phyloP scores from a whole-genome alignment of 768 basidiomycete species.

The Inosperma sp. region DNA sequence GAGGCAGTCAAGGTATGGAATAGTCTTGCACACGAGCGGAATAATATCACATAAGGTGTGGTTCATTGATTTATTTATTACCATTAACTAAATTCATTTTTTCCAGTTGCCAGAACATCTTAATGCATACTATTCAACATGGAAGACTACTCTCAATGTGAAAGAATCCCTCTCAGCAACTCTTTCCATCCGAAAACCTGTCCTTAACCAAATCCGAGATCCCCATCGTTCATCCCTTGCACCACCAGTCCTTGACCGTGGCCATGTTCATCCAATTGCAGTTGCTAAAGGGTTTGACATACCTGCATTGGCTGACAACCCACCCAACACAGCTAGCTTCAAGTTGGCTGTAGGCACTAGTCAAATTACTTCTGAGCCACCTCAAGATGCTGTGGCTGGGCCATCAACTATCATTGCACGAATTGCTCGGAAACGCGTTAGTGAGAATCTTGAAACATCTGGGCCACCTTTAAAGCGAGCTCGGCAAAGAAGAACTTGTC shows the following conservation, averaged over 20 bases:
- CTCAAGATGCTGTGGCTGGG: neutral
- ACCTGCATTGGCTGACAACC: neutral
- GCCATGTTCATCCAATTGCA: neutral
- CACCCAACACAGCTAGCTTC: neutral
- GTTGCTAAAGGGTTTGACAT: neutral
- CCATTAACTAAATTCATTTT: neutral
- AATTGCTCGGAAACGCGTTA: constrained; percentile 9
- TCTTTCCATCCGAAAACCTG: neutral
- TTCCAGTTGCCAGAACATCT: constrained; percentile 8
- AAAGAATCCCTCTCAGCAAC: constrained; percentile 4
- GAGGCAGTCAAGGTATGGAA: constrained; percentile 9
- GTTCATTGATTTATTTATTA: neutral
- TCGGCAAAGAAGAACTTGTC: neutral
- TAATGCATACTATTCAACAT: neutral
- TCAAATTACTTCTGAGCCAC: neutral
- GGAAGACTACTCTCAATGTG: constrained; percentile 4
- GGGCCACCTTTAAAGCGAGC: neutral
- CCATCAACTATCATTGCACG: neutral
- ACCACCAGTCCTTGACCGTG: constrained; percentile 1
- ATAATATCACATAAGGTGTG: constrained; percentile 4
- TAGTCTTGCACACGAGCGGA: neutral
- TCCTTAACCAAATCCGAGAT: constrained; percentile 1
- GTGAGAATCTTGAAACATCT: neutral
- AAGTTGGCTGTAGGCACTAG: neutral
- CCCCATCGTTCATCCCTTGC: neutral